Conservation (phyloP, 2,329 filamentous ascomycete species). For the Parascedosporium putredinis region DNA sequence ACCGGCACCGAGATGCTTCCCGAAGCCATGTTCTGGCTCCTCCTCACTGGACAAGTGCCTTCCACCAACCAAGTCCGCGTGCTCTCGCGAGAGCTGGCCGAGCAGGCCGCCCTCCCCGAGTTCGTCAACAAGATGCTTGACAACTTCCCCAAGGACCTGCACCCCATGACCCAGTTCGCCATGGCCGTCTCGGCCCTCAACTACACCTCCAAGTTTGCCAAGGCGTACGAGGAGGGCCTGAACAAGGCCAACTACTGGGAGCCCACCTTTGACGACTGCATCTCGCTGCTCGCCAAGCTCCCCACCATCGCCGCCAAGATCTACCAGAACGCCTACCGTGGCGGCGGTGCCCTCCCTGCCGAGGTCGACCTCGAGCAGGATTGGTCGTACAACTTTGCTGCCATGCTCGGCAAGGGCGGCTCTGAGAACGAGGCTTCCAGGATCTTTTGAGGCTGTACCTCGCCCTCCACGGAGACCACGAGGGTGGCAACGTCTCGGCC, state of each 20-base stretch:
- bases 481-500: slow-evolving; percentile 94
- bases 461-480: slow-evolving; percentile 93
- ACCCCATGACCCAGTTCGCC: slow-evolving; percentile 97
- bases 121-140: slow-evolving; percentile 86
- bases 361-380: slow-evolving; percentile 76
- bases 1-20: slow-evolving; percentile 94
- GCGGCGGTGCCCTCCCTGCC: slow-evolving; percentile 62
- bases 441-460: slow-evolving; percentile 90
- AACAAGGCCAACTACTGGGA: slow-evolving; percentile 99
- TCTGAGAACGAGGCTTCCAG: slow-evolving; percentile 86
- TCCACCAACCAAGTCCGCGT: slow-evolving; percentile 69
- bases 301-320: slow-evolving; percentile 96
- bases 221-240: slow-evolving; percentile 80
- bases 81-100: slow-evolving; percentile 77
- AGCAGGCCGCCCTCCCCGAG: slow-evolving; percentile 70
- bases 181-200: slow-evolving; percentile 94
- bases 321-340: slow-evolving; percentile 81
- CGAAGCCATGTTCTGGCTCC: slow-evolving; percentile 98
- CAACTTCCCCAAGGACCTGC: slow-evolving; percentile 77
- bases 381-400: slow-evolving; percentile 98
- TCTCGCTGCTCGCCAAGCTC: slow-evolving; percentile 88
- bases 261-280: slow-evolving; percentile 90
- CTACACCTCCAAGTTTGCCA: slow-evolving; percentile 87
- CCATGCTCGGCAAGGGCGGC: slow-evolving; percentile 85
- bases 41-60: slow-evolving; percentile 87